Base-by-base conservation (phyloP, 352 stramenopile species). In the Blastocystis sp. region DNA sequence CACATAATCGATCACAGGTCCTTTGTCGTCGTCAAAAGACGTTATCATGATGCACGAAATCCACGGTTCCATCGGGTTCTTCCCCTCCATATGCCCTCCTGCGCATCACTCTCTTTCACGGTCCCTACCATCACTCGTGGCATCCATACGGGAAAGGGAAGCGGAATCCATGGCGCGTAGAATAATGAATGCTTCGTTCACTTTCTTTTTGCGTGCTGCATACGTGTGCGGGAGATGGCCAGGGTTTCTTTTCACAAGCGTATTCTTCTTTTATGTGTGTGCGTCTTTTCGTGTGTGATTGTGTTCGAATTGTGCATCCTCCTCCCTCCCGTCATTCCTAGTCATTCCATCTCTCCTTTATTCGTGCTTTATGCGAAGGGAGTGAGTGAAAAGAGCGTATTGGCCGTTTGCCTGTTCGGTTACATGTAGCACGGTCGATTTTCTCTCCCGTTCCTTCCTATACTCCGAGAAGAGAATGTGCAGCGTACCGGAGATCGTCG, bases 1-100 rank as follows among this genome's bases (percentile, higher is more conserved):
- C 41, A 45, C 3, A 28, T 23, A 76, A 41, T 76, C n/a, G n/a
- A 76, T 48, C n/a, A 76, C 66, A 17, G 66, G 66, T 21, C 66
- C 66, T 56, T 76, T 76, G 28, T 48, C 38, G 23, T 76, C 66
- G 48, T 76, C 66, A 56, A 76, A 76, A 28, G 40, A 52, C 14
- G 48, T 56, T 52, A 56, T 45, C 41, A 76, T 11, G 48, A 76
- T 21, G 41, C 66, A 40, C 14, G 38, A 60, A 56, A 76, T n/a
- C 66, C 66, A 76, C 14, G 66, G 66, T 28, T 76, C 66, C 23
- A 56, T 76, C 48, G 34, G 21, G 19, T 17, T 59, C 34, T 48
- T 71, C 28, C 34, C 48, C 61, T 34, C 28, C 7, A n/a, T 5
- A 40, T 14, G 7, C 40, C 4, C 40, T n/a, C 7, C 7, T 40